Conservation (phyloP, 306 rosid genomes). For the Cucumis cinereus region DNA sequence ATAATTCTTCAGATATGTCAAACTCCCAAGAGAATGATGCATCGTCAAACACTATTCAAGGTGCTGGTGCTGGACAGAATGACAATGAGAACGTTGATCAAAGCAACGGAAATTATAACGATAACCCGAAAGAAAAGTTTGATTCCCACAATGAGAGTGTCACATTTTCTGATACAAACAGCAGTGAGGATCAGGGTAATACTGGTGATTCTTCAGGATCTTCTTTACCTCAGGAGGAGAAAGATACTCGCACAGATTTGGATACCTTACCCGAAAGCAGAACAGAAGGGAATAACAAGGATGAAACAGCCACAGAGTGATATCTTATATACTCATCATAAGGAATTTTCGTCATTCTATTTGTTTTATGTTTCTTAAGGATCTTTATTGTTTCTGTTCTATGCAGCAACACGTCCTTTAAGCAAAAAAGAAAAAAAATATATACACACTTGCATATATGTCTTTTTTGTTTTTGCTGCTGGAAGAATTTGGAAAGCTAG, state of each 20-base stretch:
- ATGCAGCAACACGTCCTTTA: not conserved
- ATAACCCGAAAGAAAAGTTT: constrained; percentile 25
- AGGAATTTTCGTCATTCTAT: not conserved
- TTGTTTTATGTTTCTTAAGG: not conserved
- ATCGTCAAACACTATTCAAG: constrained; percentile 26
- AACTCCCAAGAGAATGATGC: constrained; percentile 36
- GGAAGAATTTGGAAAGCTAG: not conserved
- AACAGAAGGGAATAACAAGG: constrained; percentile 26
- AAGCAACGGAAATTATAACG: constrained; percentile 22
- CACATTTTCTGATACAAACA: constrained; percentile 10
- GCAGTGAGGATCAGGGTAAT: constrained; percentile 16
- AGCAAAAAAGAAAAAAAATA: not conserved
- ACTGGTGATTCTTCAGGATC: constrained; percentile 27
- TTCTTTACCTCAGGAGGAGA: constrained; percentile 25
- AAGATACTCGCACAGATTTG: constrained; percentile 42
- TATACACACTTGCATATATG: not conserved
- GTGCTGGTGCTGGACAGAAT: constrained; percentile 18
- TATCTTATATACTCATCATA: constrained; percentile 1
- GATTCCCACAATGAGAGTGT: constrained; percentile 28
- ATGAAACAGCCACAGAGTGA: constrained; percentile 42
- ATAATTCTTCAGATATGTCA: constrained; percentile 35
- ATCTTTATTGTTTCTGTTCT: not conserved
- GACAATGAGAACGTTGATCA: constrained; percentile 21
- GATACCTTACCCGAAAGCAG: constrained; percentile 53
- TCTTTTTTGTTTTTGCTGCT: not conserved